Evolutionary conservation across 2,329 filamentous ascomycete species (phyloP), one percentile per base, ranked within the genome.

Genomic region (Ophiocordyceps camponoti-saundersi): DNA sequence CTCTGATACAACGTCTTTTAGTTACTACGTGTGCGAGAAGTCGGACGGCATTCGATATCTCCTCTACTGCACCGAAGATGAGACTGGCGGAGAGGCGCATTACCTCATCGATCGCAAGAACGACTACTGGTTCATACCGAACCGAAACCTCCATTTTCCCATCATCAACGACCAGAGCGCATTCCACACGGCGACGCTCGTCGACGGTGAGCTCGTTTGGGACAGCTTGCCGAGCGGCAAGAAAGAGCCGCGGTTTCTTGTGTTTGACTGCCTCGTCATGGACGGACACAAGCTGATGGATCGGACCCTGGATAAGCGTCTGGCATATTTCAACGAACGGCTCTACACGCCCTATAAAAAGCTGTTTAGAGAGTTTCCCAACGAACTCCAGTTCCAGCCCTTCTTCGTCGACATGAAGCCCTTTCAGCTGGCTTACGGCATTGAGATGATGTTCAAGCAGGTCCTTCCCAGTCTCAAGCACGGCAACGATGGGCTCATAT

Each of bases 71-170:
- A 87, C 85, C 45, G 63, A 69, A 8, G 81, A 82, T 59, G 73
- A 79, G 41, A 61, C 68, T 6, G 69, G 68, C 47, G 53, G 60
- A 44, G 87, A 93, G 60, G 75, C 81, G 22, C 85, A 92, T 59
- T 95, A 95, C 67, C 73, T 98, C 48, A 95, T 98, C 65, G 90
- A 98, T 66, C 87, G 92, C 59, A 94, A 89, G 67, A 96, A 98
- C 67, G 88, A 96, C 62, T 98, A 92, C 70, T 95, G 90, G 76
- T 87, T 75, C 58, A 78, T 96, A 50, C 75, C 77, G 29, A 71
- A 75, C 50, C 69, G 68, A 46, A 73, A 69, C 48, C 73, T 96
- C 22, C 87, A 94, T 62, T 89, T 96, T 55, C 92, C 92, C 0
- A 69, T 82, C 21, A 77, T 77, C 36, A 69, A 75, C 42, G 74